phyloP scores from a whole-genome alignment of 495 filamentous ascomycete species.

The Podospora pseudoanserina region DNA sequence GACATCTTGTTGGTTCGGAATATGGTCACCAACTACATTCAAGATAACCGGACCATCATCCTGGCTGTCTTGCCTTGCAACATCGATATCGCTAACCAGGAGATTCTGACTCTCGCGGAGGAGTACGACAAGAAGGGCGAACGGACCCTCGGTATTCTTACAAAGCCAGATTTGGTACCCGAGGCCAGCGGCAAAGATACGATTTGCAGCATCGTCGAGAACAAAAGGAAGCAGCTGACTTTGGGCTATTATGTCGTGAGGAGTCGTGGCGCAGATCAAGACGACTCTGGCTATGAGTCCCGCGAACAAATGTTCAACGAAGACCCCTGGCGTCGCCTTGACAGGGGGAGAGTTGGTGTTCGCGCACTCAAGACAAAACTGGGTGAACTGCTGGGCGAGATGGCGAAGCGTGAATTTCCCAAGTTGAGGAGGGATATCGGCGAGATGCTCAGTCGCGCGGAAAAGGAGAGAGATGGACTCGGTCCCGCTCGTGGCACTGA shows the following conservation, averaged over 20 bases:
- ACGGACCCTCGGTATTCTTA: constrained; percentile 56
- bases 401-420: constrained; percentile 49
- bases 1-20: constrained; percentile 51
- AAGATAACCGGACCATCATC: constrained; percentile 50
- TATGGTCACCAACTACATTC: constrained; percentile 51
- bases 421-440: constrained; percentile 42
- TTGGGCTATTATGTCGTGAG: constrained; percentile 56
- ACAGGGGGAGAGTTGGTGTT: constrained; percentile 48
- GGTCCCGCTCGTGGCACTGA: constrained; percentile 42
- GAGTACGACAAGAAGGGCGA: constrained; percentile 45
- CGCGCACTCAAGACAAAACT: constrained; percentile 43
- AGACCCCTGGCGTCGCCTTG: constrained; percentile 43
- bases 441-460: constrained; percentile 33
- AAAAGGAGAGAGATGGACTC: constrained; percentile 35
- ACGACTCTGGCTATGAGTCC: constrained; percentile 15
- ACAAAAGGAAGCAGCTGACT: constrained; percentile 36
- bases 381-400: constrained; percentile 38
- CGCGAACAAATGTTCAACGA: constrained; percentile 32
- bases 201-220: constrained; percentile 43
- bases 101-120: constrained; percentile 53
- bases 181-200: constrained; percentile 45
- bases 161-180: constrained; percentile 55
- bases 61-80: constrained; percentile 56
- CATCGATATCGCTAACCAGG: constrained; percentile 58
- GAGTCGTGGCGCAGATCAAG: constrained; percentile 45